Evolutionary conservation across 1,284 basidiomycete species (phyloP), one percentile per base, ranked within the genome.

Genomic region (Cryptococcus sp.): DNA sequence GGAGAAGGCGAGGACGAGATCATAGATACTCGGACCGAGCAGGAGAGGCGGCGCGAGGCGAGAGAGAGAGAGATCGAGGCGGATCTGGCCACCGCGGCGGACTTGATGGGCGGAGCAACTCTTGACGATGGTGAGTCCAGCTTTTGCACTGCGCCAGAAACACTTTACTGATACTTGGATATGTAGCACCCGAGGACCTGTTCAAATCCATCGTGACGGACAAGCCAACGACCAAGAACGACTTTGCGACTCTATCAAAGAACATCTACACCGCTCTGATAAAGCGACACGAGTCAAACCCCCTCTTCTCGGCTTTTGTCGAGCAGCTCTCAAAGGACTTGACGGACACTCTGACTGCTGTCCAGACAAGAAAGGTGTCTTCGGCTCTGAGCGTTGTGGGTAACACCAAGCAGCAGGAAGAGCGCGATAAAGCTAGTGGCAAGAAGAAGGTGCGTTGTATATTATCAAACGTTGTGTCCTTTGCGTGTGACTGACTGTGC

Each of bases 341-440:
- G 19, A 86, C 88, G 3, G 78, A 81, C 61, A 85, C 89, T 15
- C 82, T 96, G 53, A 88, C 87, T 62, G 92, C 94, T 63, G 86
- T 92, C 52, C 93, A 97, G 70, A 87, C 92, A 38, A 85, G 91
- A 64, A 94, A 94, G 75, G 88, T 85, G 2, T 90, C 91, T 3
- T 89, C 86, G 54, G 85, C 82, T 16, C 80, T 97, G 54, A 91
- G 89, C 19, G 87, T 90, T 1, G 81, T 96, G 13, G 89, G 91
- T 51, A 95, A 94, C 73, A 91, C 93, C 81, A 97, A 97, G 81
- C 91, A 93, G 81, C 90, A 86, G 78, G 91, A 92, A 75, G 85
- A 88, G 73, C 82, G 88, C 60, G 91, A 93, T 50, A 91, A 90
- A 78, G 83, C 86, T 0, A 87, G 85, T 63, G 90, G 91, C 22